Evolutionary conservation across 2,329 filamentous ascomycete species (phyloP).

Genomic region (Tolypocladium ovalisporum): DNA sequence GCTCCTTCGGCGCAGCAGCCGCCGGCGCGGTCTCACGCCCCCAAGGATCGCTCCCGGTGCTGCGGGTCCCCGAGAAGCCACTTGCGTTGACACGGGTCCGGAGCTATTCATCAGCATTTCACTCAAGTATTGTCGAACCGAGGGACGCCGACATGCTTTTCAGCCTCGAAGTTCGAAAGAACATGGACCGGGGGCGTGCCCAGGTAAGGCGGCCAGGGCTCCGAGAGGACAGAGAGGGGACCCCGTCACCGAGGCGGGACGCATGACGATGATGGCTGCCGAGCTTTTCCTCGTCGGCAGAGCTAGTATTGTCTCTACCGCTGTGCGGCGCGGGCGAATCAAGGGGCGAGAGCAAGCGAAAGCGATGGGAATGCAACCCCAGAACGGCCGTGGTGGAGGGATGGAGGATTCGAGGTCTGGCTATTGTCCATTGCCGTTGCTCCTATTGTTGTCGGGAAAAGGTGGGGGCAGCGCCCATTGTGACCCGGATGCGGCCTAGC

Average conservation of each 20-base stretch:
- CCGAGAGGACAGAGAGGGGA: no score
- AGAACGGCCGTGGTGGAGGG: not conserved
- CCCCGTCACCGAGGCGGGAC: not conserved
- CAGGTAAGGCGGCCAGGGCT: not conserved
- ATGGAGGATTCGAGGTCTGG: not conserved
- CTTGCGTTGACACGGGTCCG: not conserved
- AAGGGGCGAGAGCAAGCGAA: not conserved
- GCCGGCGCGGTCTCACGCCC: not conserved
- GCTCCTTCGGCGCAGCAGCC: not conserved
- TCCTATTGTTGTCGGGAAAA: slow-evolving; percentile 20
- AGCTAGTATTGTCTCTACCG: not conserved
- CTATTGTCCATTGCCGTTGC: slow-evolving; percentile 17
- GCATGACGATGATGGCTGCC: not conserved
- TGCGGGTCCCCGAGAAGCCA: not conserved
- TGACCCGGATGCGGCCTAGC: slow-evolving; percentile 14
- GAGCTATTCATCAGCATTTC: not conserved
- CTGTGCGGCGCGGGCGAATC: not conserved
- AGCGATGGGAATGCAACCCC: not conserved
- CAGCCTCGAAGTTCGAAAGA: not conserved
- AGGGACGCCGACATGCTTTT: not conserved
- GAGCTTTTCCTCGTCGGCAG: not conserved
- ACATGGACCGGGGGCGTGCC: not conserved
- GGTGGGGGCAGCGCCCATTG: slow-evolving; percentile 15
- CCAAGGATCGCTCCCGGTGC: not conserved
- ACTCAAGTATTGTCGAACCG: not conserved